phyloP scores from a whole-genome alignment of 768 basidiomycete genomes.

The Pluteus cervinus region DNA sequence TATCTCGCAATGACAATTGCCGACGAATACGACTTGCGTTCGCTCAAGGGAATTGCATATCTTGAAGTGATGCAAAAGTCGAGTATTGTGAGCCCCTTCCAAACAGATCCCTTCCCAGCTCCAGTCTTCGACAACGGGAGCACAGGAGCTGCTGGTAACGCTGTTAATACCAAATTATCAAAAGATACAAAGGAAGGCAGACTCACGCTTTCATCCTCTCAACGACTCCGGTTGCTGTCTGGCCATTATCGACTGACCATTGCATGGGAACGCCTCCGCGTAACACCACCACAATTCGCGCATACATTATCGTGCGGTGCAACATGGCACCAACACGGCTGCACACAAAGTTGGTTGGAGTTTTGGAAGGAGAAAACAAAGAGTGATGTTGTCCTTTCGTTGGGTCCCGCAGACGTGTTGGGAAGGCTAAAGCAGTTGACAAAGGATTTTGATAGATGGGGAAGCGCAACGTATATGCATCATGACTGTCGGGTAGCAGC shows the following conservation, averaged over 20 bases:
- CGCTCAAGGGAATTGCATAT: slow-evolving; percentile 60
- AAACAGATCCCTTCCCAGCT: slow-evolving; percentile 20
- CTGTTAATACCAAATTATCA: too few relatives aligned
- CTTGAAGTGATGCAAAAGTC: slow-evolving; percentile 69
- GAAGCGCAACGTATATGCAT: slow-evolving; percentile 74
- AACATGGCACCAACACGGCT: slow-evolving; percentile 69
- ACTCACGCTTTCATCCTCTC: slow-evolving; percentile 47
- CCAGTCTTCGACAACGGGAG: slow-evolving; percentile 9
- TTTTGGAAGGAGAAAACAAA: slow-evolving; percentile 77
- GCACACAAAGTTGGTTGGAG: slow-evolving; percentile 67
- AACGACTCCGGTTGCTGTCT: slow-evolving; percentile 60
- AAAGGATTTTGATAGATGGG: slow-evolving; percentile 68
- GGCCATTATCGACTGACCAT: slow-evolving; percentile 66
- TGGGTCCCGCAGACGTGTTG: slow-evolving; percentile 60
- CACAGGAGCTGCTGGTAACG: too few relatives aligned
- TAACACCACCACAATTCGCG: slow-evolving; percentile 52
- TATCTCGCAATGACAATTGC: slow-evolving; percentile 69
- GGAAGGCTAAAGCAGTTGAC: slow-evolving; percentile 57
- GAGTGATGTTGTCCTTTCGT: slow-evolving; percentile 50
- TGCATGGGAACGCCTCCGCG: slow-evolving; percentile 61
- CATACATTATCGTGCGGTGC: slow-evolving; percentile 59
- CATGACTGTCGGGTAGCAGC: slow-evolving; percentile 63
- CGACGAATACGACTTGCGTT: slow-evolving; percentile 59
- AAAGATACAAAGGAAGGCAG: too few relatives aligned
- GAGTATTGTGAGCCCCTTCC: slow-evolving; percentile 31